Base-by-base conservation (phyloP, 1,284 basidiomycete species). In the Meira nashicola region DNA sequence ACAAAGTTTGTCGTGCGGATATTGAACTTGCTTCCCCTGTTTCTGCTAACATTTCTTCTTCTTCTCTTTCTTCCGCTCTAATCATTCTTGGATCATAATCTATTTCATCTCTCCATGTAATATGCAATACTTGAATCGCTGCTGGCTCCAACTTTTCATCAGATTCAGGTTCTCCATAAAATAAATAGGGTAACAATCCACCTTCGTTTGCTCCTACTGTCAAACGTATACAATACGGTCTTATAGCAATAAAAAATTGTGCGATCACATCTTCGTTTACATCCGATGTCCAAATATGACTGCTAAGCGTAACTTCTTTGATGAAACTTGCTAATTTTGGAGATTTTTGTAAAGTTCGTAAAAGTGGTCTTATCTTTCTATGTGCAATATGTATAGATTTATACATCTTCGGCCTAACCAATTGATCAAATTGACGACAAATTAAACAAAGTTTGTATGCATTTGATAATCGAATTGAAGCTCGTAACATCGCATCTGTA, bases 361-460 rank as follows among this genome's bases (percentile, higher is more conserved):
- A 12, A 17, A 48, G 25, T 5, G 21, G 23, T 25, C 25, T 48
- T 4, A 48, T 48, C 21, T 48, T 48, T 14, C 46, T n/a, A 48
- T 12, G 12, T 19, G 46, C 17, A 14, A 48, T 23, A 25, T 48
- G 17, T 5, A 48, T 23, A 8, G 17, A 23, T 23, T 48, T 48
- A 17, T 48, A 48, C 46, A 48, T n/a, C 23, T 48, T 48, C 21
- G 46, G 46, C 25, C 46, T 48, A 17, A 14, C 23, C 23, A 48
- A 48, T 48, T 48, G 46, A 48, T 48, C 46, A 12, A 48, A 48
- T 48, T 48, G 46, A 17, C 46, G 46, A 48, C 46, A 48, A 12
- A 48, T 23, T 23, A 48, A 23, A 48, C 46, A 48, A 14, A 48
- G 25, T 14, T 23, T 48, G 46, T 48, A 48, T 17, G 46, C 46